Evolutionary conservation across 306 rosid genomes (phyloP).

Genomic region (Dalbergia cochinchinensis): DNA sequence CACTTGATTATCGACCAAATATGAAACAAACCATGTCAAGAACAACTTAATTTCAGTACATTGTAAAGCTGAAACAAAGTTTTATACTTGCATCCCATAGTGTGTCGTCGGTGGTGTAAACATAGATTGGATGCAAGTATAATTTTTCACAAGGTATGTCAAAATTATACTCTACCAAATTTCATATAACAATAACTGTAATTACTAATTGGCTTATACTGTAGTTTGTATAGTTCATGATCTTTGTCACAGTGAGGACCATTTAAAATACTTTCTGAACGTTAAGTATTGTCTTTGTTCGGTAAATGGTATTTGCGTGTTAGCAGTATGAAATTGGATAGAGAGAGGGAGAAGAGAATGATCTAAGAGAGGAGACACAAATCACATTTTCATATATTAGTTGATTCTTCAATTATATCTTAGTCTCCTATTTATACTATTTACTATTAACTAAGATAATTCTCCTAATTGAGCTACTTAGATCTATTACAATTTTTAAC

Average conservation of each 20-base stretch:
- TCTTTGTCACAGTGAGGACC: neutral
- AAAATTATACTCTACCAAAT: neutral
- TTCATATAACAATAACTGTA: constrained; percentile 28
- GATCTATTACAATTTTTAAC: no score
- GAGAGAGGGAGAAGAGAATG: no score
- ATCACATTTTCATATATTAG: no score
- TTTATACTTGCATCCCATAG: neutral
- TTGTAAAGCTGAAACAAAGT: neutral
- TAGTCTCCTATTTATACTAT: no score
- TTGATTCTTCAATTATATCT: no score
- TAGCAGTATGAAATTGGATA: no score
- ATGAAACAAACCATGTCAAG: constrained; percentile 39
- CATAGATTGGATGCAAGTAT: neutral
- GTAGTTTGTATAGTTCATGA: constrained; percentile 35
- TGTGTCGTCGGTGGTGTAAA: neutral
- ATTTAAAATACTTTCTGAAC: constrained; percentile 13
- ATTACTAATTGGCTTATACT: constrained; percentile 9
- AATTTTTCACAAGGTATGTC: neutral
- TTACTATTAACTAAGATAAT: no score
- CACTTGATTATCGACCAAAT: constrained; percentile 19
- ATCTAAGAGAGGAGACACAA: no score
- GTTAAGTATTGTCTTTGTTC: constrained; percentile 29
- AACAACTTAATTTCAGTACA: neutral
- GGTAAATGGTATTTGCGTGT: constrained; percentile 7
- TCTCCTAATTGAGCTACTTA: no score